Evolutionary conservation across 2,329 filamentous ascomycete genomes (phyloP).

Genomic region (Rhexocercosporidium sp.): DNA sequence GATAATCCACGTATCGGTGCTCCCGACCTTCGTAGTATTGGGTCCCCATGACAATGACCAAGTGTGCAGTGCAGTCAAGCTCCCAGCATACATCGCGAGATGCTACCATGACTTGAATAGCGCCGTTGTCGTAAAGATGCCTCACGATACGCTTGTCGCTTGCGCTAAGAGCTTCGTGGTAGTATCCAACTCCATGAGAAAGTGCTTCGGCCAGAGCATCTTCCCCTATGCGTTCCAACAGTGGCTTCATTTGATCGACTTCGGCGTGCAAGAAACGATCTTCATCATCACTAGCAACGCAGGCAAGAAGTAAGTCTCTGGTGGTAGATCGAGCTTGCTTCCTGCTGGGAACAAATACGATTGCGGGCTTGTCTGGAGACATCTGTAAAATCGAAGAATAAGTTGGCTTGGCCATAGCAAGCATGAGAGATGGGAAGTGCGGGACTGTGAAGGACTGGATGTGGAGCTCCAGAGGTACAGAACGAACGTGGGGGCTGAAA

Average conservation of each 20-base stretch:
- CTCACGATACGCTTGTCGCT: conserved; percentile 94
- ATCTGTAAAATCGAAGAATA: conserved; percentile 89
- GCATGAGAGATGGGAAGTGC: conserved; percentile 97
- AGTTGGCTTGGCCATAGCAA: conserved; percentile 95
- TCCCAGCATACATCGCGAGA: conserved; percentile 97
- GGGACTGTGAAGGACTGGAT: conserved; percentile 95
- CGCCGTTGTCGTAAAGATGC: conserved; percentile 80
- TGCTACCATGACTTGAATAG: conserved; percentile 73
- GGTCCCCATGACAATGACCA: conserved; percentile 96
- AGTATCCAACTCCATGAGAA: conserved; percentile 94
- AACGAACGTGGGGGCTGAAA: conserved; percentile 90
- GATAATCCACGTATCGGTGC: conserved; percentile 96
- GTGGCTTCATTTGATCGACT: conserved; percentile 77
- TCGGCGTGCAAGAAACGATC: conserved; percentile 91
- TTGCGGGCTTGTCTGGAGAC: conserved; percentile 85
- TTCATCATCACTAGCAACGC: conserved; percentile 86
- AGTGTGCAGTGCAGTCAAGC: conserved; percentile 82
- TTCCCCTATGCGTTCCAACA: conserved; percentile 85
- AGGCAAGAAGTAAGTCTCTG: conserved; percentile 85
- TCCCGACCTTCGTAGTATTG: conserved; percentile 97
- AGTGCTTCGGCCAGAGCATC: conserved; percentile 86
- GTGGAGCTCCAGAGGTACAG: conserved; percentile 88
- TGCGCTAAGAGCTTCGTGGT: conserved; percentile 87
- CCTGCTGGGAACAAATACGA: conserved; percentile 90
- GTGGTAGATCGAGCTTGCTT: conserved; percentile 92